These are phyloP conservation scores for Phoma sp. DNA, from an alignment of 2,329 filamentous ascomycete species.

Conservation along the genomic window DNA sequence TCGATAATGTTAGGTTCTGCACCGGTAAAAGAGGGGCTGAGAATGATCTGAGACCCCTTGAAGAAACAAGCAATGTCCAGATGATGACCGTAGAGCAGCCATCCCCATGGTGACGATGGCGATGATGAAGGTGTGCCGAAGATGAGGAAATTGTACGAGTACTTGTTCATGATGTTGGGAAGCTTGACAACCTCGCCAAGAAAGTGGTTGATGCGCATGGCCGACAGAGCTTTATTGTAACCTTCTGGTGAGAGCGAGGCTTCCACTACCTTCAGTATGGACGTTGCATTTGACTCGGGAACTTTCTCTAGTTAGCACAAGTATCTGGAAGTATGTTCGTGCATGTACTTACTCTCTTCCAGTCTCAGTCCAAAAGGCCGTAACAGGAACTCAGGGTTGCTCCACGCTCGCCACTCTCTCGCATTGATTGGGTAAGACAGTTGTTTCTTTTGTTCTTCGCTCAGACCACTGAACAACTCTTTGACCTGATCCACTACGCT, in stretches of 20 bases:
- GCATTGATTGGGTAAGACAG: conserved; percentile 70
- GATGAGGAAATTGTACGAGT: conserved; percentile 76
- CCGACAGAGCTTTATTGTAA: conserved; percentile 71
- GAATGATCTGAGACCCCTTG: conserved; percentile 67
- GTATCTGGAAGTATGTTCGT: not conserved
- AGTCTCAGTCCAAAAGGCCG: conserved; percentile 72
- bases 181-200: conserved; percentile 71
- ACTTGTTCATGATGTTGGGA: conserved; percentile 71
- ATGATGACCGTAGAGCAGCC: conserved; percentile 79
- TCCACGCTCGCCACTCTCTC: conserved; percentile 73
- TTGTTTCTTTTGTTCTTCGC: conserved; percentile 56
- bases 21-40: conserved; percentile 79
- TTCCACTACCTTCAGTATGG: conserved; percentile 63
- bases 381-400: conserved; percentile 76
- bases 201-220: conserved; percentile 79
- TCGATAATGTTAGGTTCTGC: conserved; percentile 81
- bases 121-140: conserved; percentile 68
- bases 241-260: conserved; percentile 71
- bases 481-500: conserved; percentile 62
- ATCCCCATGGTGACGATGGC: conserved; percentile 68
- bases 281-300: conserved; percentile 36
- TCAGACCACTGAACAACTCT: conserved; percentile 55
- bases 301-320: conserved; percentile 28
- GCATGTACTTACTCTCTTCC: conserved; percentile 59
- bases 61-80: conserved; percentile 76